Conservation (phyloP, 1,284 basidiomycete species). For the Rhodotorula sp. region DNA sequence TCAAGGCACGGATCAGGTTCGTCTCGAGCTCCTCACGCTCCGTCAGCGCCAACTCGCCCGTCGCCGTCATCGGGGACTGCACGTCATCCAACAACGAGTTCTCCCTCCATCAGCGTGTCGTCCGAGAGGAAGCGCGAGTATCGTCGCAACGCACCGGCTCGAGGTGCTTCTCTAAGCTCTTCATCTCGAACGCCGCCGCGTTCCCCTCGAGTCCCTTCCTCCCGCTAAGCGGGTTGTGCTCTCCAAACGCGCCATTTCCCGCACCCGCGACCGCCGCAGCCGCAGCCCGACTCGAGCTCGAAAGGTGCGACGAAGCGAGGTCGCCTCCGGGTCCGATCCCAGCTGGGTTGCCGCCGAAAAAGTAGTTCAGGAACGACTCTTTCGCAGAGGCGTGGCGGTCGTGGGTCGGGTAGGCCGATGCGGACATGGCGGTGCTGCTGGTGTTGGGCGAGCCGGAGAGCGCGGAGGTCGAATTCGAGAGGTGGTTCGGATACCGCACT, state of each 20-base stretch:
- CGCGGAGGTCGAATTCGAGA: neutral
- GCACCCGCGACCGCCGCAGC: neutral
- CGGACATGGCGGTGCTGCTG: slow-evolving; percentile 47
- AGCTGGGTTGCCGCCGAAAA: slow-evolving; percentile 64
- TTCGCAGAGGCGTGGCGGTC: slow-evolving; percentile 56
- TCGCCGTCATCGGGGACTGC: slow-evolving; percentile 57
- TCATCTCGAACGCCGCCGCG: slow-evolving; percentile 95
- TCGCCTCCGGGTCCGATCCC: neutral
- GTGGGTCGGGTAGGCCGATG: slow-evolving; percentile 46
- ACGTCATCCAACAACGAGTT: neutral
- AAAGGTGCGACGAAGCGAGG: neutral
- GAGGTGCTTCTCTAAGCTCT: slow-evolving; percentile 86
- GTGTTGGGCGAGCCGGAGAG: slow-evolving; percentile 21
- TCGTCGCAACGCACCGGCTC: slow-evolving; percentile 42
- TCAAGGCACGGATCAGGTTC: slow-evolving; percentile 86
- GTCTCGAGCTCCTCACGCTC: slow-evolving; percentile 91
- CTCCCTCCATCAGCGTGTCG: no score
- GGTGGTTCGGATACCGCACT: slow-evolving; percentile 23
- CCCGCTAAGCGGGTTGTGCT: slow-evolving; percentile 48
- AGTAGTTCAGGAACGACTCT: slow-evolving; percentile 91
- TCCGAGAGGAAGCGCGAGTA: no score
- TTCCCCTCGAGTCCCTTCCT: slow-evolving; percentile 68
- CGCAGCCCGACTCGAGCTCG: neutral
- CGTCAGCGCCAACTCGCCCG: slow-evolving; percentile 51
- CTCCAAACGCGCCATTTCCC: slow-evolving; percentile 44